Conservation (phyloP, 352 stramenopile species). For the Pythium rhizo-oryzae region DNA sequence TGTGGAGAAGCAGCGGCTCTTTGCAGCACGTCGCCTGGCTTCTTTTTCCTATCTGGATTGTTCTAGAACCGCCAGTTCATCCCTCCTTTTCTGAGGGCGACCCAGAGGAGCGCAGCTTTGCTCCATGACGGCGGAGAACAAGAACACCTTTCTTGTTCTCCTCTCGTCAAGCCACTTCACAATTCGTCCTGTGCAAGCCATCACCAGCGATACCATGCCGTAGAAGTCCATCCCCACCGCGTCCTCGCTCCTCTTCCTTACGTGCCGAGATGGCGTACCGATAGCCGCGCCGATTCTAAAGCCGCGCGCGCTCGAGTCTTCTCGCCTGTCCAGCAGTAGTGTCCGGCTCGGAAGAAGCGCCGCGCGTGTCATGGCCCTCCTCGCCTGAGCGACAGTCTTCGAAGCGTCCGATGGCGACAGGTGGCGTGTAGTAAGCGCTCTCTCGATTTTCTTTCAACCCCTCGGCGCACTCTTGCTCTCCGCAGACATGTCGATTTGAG, state of each 20-base stretch:
- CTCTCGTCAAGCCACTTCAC: not conserved
- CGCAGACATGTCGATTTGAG: not conserved
- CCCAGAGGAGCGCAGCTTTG: not conserved
- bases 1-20: not conserved
- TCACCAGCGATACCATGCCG: not conserved
- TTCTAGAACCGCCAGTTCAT: not conserved
- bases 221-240: not conserved
- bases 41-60: not conserved
- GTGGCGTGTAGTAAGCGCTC: no score
- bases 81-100: not conserved
- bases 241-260: not conserved
- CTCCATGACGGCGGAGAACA: not conserved
- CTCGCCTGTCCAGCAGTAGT: no score
- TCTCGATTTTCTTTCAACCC: no score
- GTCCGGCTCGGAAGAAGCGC: no score
- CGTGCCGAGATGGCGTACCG: no score
- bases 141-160: not conserved
- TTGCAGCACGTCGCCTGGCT: constrained; percentile 18
- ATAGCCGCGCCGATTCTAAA: no score
- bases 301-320: no score
- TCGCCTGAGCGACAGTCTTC: no score
- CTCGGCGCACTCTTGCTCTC: not conserved
- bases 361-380: no score
- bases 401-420: no score
- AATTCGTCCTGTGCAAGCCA: not conserved